Conservation (phyloP, 2,329 filamentous ascomycete species). For the Arthrobotrys pseudoclavata region DNA sequence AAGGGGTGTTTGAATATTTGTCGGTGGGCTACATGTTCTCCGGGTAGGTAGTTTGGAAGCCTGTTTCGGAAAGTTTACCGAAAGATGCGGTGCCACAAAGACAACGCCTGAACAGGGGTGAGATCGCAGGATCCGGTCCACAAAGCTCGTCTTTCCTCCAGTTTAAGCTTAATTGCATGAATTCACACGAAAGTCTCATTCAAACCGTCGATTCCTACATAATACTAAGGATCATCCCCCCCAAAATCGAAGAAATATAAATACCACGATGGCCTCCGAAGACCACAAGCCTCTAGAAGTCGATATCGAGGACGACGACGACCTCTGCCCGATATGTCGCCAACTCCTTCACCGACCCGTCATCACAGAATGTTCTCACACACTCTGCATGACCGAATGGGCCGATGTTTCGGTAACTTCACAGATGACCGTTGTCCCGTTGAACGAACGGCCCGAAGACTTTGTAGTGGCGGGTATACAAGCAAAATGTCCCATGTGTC, state of each 20-base stretch:
- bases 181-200: no score
- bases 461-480: constrained; percentile 64
- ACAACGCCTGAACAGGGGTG: no score
- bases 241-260: not conserved
- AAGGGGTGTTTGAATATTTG: constrained; percentile 29
- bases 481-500: constrained; percentile 69
- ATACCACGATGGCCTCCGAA: not conserved
- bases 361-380: constrained; percentile 67
- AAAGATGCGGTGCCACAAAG: not conserved
- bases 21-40: constrained; percentile 1
- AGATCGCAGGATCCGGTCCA: not conserved
- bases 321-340: constrained; percentile 69
- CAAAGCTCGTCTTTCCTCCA: not conserved
- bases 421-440: constrained; percentile 66
- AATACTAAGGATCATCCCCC: no score
- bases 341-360: constrained; percentile 68
- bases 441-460: constrained; percentile 64
- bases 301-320: constrained; percentile 65
- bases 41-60: not conserved
- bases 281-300: constrained; percentile 6
- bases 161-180: not conserved
- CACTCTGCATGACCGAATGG: constrained; percentile 69
- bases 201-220: no score
- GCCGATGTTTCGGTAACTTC: constrained; percentile 66
- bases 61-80: constrained; percentile 5